These are phyloP conservation scores for Pisolithus marmoratus DNA, from an alignment of 768 basidiomycete genomes.

Conservation along the genomic window DNA sequence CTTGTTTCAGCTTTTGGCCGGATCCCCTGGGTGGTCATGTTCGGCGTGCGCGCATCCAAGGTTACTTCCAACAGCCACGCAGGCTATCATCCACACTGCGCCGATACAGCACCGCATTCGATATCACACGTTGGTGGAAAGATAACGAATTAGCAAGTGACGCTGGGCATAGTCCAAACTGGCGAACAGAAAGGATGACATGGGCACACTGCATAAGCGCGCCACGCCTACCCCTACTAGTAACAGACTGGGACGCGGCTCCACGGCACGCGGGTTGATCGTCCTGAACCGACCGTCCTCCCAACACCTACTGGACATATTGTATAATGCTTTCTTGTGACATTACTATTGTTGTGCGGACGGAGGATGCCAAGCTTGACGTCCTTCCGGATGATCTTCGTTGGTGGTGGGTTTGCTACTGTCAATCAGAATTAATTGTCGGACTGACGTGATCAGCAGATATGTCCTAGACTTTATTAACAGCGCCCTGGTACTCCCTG, in stretches of 20 bases:
- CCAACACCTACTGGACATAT: constrained; percentile 46
- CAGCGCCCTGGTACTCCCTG: constrained; percentile 90
- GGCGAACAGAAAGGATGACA: too few species aligned
- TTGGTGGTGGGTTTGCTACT: neutral
- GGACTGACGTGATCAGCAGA: constrained; percentile 30
- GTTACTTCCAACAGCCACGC: too few species aligned
- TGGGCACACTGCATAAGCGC: too few species aligned
- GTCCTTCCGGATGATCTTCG: constrained; percentile 19
- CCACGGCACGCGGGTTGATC: constrained; percentile 57
- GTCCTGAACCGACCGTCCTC: constrained; percentile 91
- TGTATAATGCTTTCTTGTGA: constrained; percentile 53
- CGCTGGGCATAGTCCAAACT: too few species aligned
- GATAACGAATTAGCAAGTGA: too few species aligned
- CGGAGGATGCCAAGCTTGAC: constrained; percentile 84
- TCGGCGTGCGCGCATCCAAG: too few species aligned
- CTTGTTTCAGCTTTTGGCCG: neutral
- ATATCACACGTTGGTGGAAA: too few species aligned
- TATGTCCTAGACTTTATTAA: constrained; percentile 84
- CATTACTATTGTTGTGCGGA: constrained; percentile 79
- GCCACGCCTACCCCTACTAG: too few species aligned
- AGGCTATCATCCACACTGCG: too few species aligned
- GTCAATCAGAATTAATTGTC: neutral
- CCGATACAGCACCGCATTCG: too few species aligned
- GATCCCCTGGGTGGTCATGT: too few species aligned
- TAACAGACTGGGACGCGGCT: too few species aligned